phyloP scores from a whole-genome alignment of 2,329 filamentous ascomycete genomes.

The Apiospora aurea region DNA sequence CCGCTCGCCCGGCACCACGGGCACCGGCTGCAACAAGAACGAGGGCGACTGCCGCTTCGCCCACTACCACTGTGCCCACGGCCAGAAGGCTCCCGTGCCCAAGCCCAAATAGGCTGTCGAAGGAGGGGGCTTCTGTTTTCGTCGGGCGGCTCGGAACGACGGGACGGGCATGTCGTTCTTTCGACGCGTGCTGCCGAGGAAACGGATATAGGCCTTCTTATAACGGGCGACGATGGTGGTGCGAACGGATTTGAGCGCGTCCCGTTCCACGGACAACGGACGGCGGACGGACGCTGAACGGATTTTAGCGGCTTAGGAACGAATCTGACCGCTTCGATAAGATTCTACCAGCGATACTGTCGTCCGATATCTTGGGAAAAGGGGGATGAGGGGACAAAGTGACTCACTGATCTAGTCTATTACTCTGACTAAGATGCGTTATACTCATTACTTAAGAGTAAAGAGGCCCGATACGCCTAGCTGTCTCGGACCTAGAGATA shows the following conservation, averaged over 20 bases:
- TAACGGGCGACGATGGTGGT: background rate
- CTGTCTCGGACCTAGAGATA: background rate
- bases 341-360: background rate
- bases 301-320: background rate
- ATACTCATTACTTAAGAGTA: background rate
- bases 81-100: background rate
- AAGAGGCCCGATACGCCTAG: background rate
- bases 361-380: background rate
- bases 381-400: background rate
- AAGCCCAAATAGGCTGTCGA: background rate
- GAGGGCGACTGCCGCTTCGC: background rate
- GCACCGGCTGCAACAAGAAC: background rate
- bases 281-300: background rate
- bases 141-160: background rate
- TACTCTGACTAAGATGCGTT: background rate
- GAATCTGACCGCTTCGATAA: too few relatives aligned
- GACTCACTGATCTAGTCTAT: conserved; percentile 1
- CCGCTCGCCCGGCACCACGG: background rate
- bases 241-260: background rate
- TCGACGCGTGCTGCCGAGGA: background rate
- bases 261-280: background rate
- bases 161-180: background rate
- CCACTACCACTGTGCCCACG: background rate
- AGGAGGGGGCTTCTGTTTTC: background rate
- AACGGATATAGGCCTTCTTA: background rate